These are phyloP conservation scores for Pleurotus platypus DNA, from an alignment of 768 basidiomycete species.

Conservation along the genomic window DNA sequence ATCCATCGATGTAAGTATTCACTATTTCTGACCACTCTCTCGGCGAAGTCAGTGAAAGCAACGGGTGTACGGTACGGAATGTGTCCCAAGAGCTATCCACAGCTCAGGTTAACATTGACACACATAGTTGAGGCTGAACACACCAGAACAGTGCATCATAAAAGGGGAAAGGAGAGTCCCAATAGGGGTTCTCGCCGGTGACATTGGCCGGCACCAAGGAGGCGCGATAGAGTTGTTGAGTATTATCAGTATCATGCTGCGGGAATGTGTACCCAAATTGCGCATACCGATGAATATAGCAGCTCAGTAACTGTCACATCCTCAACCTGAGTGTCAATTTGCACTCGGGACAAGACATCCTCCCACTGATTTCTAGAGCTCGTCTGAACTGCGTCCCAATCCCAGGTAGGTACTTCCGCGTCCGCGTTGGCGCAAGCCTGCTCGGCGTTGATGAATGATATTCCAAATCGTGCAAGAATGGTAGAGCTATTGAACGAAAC, in stretches of 20 bases:
- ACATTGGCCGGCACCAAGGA: conserved; percentile 49
- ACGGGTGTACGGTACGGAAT: conserved; percentile 49
- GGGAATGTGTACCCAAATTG: background rate
- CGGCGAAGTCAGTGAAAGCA: conserved; percentile 42
- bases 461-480: conserved; percentile 51
- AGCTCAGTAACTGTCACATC: conserved; percentile 39
- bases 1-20: conserved; percentile 47
- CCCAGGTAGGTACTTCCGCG: conserved; percentile 45
- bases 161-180: conserved; percentile 42
- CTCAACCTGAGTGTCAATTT: conserved; percentile 29
- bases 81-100: conserved; percentile 47
- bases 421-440: conserved; percentile 61
- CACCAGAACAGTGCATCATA: conserved; percentile 51
- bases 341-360: conserved; percentile 34
- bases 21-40: conserved; percentile 44
- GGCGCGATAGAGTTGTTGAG: conserved; percentile 40
- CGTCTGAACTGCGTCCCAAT: conserved; percentile 36
- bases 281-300: conserved; percentile 43
- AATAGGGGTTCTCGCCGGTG: conserved; percentile 49
- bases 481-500: conserved; percentile 32
- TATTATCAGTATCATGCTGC: background rate
- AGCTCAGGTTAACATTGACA: background rate
- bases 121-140: conserved; percentile 2
- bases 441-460: conserved; percentile 48
- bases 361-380: conserved; percentile 40